Evolutionary conservation across 169 alveolate genomes (phyloP).

Genomic region (Plasmodium vivax): DNA sequence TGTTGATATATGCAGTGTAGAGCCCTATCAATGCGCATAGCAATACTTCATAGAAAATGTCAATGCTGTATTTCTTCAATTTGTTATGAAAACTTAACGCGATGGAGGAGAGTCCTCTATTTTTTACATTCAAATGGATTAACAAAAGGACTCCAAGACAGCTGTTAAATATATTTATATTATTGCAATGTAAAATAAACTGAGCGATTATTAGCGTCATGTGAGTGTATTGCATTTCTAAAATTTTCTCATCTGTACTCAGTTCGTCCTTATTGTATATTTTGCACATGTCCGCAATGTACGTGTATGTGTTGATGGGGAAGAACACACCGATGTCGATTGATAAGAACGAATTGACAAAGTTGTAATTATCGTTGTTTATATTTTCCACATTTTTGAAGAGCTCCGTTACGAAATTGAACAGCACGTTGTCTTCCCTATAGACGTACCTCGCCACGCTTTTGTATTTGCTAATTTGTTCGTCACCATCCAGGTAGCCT

Average conservation of each 20-base stretch:
- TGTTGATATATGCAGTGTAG: slow-evolving; percentile 66
- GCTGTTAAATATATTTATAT: slow-evolving; percentile 72
- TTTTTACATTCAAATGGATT: slow-evolving; percentile 72
- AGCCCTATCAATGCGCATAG: slow-evolving; percentile 71
- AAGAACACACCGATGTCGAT: slow-evolving; percentile 67
- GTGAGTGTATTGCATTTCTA: slow-evolving; percentile 74
- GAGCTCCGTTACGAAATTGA: slow-evolving; percentile 72
- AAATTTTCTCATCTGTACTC: slow-evolving; percentile 31
- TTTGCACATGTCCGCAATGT: slow-evolving; percentile 74
- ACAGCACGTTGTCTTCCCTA: slow-evolving; percentile 56
- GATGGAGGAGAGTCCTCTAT: slow-evolving; percentile 63
- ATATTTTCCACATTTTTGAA: slow-evolving; percentile 75
- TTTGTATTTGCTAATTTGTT: slow-evolving; percentile 58
- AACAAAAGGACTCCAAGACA: slow-evolving; percentile 65
- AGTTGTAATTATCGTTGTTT: slow-evolving; percentile 67
- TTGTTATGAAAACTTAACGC: slow-evolving; percentile 73
- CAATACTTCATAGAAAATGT: slow-evolving; percentile 64
- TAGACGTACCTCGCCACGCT: slow-evolving; percentile 54
- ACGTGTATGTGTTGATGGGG: slow-evolving; percentile 71
- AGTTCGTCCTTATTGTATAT: slow-evolving; percentile 71
- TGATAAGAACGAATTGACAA: slow-evolving; percentile 72
- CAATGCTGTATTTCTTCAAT: slow-evolving; percentile 57
- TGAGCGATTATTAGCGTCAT: slow-evolving; percentile 74
- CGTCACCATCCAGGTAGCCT: slow-evolving; percentile 4
- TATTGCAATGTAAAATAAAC: slow-evolving; percentile 68